A percentile compares a stretch with the other conserved stretches of the same genome.
These are phyloP conservation scores for Aurantiochytrium sp. DNA, from an alignment of 108 stramenopile species.

Conservation along the genomic window DNA sequence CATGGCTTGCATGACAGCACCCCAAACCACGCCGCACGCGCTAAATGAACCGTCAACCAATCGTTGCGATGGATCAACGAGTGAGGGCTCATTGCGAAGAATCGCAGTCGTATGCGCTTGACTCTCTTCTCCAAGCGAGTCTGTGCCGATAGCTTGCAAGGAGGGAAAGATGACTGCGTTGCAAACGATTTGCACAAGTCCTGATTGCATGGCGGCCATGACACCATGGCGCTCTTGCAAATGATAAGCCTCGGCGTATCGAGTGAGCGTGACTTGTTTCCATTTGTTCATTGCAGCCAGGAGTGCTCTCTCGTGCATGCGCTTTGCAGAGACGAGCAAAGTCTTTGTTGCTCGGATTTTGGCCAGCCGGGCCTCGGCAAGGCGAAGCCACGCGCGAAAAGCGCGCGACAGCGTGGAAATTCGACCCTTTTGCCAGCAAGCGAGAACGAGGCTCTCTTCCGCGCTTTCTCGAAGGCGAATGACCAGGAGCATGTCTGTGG, in stretches of 20 bases:
- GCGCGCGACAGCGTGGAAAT: background rate
- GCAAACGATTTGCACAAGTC: background rate
- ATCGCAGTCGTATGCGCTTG: background rate
- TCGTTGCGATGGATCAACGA: background rate
- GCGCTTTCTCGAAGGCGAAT: background rate
- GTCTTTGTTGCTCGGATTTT: background rate
- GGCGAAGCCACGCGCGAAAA: background rate
- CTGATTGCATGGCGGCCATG: background rate
- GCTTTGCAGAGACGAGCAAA: background rate
- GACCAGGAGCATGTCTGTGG: background rate
- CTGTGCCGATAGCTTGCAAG: background rate
- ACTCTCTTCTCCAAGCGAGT: background rate
- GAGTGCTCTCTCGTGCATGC: background rate
- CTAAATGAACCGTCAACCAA: background rate
- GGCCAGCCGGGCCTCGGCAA: background rate
- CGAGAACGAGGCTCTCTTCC: background rate
- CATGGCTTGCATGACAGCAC: background rate
- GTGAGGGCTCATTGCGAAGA: background rate
- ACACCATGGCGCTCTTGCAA: background rate
- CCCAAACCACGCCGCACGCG: background rate
- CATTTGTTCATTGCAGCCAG: background rate
- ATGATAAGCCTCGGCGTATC: background rate
- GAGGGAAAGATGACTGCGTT: background rate
- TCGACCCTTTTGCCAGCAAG: background rate
- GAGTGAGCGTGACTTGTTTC: background rate